Percentiles rank a stretch among this genome's conserved stretches.
phyloP scores from a whole-genome alignment of 2,329 filamentous ascomycete species.

The Ascochyta viciae-villosae region DNA sequence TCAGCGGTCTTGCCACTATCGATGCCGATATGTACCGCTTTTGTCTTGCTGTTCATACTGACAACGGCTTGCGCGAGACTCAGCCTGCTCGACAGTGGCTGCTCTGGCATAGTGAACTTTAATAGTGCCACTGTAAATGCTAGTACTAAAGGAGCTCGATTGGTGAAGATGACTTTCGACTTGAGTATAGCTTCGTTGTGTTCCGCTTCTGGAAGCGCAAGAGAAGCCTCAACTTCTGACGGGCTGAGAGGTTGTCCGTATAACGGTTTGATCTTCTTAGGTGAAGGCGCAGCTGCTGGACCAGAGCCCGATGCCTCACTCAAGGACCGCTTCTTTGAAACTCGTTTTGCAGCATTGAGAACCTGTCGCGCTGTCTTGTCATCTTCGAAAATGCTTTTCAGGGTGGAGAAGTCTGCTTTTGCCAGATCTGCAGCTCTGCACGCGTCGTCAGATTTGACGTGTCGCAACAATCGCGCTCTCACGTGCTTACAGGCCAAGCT shows the following conservation, averaged over 20 bases:
- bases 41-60: slow-evolving; percentile 78
- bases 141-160: slow-evolving; percentile 81
- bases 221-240: slow-evolving; percentile 67
- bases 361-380: slow-evolving; percentile 65
- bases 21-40: slow-evolving; percentile 77
- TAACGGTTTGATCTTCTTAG: slow-evolving; percentile 45
- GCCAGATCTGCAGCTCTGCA: slow-evolving; percentile 56
- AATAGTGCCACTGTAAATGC: slow-evolving; percentile 79
- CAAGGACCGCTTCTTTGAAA: slow-evolving; percentile 62
- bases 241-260: slow-evolving; percentile 50
- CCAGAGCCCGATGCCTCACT: slow-evolving; percentile 29
- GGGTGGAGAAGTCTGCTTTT: slow-evolving; percentile 53
- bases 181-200: slow-evolving; percentile 67
- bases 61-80: slow-evolving; percentile 86
- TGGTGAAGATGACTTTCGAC: slow-evolving; percentile 69
- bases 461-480: slow-evolving; percentile 28
- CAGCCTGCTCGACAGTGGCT: slow-evolving; percentile 81
- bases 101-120: slow-evolving; percentile 83
- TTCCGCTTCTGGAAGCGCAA: slow-evolving; percentile 64
- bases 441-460: slow-evolving; percentile 19
- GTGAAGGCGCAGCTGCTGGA: slow-evolving; percentile 33
- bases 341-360: slow-evolving; percentile 63
- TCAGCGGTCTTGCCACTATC: slow-evolving; percentile 70
- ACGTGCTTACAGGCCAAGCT: slow-evolving; percentile 57
- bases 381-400: slow-evolving; percentile 57